Evolutionary conservation across 768 basidiomycete species (phyloP), one percentile per base, ranked within the genome.

Genomic region (Panellus pusillus): DNA sequence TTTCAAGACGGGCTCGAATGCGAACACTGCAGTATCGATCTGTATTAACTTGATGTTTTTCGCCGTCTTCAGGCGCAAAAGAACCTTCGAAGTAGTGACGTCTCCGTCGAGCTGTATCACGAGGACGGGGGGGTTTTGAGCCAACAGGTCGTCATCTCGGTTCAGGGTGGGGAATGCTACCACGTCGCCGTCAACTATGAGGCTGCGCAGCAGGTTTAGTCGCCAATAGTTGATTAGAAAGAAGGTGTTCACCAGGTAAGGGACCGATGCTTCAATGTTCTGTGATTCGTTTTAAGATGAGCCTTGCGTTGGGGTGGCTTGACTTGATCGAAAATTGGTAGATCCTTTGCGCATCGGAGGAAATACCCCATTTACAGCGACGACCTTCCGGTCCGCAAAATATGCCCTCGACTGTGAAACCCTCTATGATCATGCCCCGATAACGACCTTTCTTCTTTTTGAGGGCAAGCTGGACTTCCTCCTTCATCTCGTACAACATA

Each of bases 1-100:
- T 36, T 68, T 76, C n/a, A 88, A 71, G 20, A 87, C 73, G 3
- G 84, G 83, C 58, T 84, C 79, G 53, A 78, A 87, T 0, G 86
- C 69, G 62, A 86, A 88, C 2, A 85, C 62, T 0, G 82, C 81
- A 0, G 80, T 79, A 59, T 86, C 77, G 27, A 86, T 79, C 54
- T 81, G 80, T 18, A 87, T 52, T 19, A 87, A 73, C 18, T 71
- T 70, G 29, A 81, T 58, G 7, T 68, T 36, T 17, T 70, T 61
- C 8, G 67, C 71, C 1, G 52, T 47, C 53, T 75, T 75, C 15
- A 84, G 63, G 20, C 58, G 61, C 9, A 70, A 52, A n/a, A 87
- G 70, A 1, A 73, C 64, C 44, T 71, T 73, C 40, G 61, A 60
- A 2, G 70, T 70, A 18, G 67, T 73, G 29, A 65, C 60, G 27